Conservation (phyloP, 768 basidiomycete species). For the Russula compacta region DNA sequence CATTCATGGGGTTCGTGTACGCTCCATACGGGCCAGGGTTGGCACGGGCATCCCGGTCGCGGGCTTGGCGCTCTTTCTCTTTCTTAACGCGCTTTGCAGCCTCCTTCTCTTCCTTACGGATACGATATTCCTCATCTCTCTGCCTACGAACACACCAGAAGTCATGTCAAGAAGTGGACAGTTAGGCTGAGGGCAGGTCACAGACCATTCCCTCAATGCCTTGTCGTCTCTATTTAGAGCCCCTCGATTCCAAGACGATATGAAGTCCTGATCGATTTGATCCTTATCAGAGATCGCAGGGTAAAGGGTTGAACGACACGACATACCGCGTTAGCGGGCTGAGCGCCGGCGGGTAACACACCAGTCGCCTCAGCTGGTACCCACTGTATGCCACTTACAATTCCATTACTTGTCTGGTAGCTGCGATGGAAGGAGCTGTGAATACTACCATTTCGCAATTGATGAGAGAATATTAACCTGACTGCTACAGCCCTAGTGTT, state of each 20-base stretch:
- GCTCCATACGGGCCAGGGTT: conserved; percentile 16
- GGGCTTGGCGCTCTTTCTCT: conserved; percentile 42
- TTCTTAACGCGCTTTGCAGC: conserved; percentile 34
- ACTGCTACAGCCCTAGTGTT: conserved; percentile 56
- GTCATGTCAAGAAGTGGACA: neutral
- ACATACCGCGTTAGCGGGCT: conserved; percentile 48
- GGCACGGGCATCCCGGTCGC: conserved; percentile 35
- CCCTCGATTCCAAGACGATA: conserved; percentile 45
- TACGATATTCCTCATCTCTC: conserved; percentile 40
- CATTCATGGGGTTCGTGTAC: conserved; percentile 22
- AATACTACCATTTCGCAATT: neutral
- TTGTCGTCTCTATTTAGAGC: conserved; percentile 14
- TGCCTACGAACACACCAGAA: conserved; percentile 23
- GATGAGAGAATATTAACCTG: conserved; percentile 38
- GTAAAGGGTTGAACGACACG: conserved; percentile 19
- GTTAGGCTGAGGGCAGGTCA: neutral
- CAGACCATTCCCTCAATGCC: conserved; percentile 20
- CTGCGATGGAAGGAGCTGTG: conserved; percentile 28
- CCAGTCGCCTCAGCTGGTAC: conserved; percentile 64
- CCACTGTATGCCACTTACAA: conserved; percentile 56
- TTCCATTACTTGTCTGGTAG: conserved; percentile 61
- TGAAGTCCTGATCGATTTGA: conserved; percentile 40
- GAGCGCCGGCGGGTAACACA: conserved; percentile 50
- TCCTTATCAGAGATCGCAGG: neutral
- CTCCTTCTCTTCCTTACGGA: conserved; percentile 42